Evolutionary conservation across 1,139 yeast species (phyloP).

Genomic region (Suhomyces guaymorum): DNA sequence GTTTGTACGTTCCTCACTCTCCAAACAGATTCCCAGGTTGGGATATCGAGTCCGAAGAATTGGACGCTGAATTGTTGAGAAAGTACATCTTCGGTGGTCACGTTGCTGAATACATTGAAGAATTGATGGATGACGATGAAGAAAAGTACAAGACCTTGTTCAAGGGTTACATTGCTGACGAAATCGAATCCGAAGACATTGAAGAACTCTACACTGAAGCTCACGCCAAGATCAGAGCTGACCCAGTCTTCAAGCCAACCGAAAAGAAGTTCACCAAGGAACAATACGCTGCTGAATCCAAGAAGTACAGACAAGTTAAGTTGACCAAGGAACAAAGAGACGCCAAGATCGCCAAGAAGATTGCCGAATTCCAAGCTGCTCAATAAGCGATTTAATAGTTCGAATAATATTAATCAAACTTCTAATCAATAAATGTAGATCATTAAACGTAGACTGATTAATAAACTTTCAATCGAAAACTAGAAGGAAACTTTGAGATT

Average conservation of each 20-base stretch:
- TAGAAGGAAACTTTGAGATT: too few species aligned
- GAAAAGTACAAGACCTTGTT: constrained; percentile 97
- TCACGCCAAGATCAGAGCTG: constrained; percentile 93
- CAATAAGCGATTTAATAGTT: constrained; percentile 33
- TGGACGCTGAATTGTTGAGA: constrained; percentile 97
- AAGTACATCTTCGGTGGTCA: constrained; percentile 99
- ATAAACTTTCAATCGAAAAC: too few species aligned
- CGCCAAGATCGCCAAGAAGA: constrained; percentile 88
- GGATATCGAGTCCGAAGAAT: constrained; percentile 98
- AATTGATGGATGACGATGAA: constrained; percentile 99
- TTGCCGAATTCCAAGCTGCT: constrained; percentile 74
- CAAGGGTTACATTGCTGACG: constrained; percentile 96
- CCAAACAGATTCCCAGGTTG: constrained; percentile 99
- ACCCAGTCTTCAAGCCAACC: constrained; percentile 89
- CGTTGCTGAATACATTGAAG: constrained; percentile 99
- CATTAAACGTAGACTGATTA: too few species aligned
- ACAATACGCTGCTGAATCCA: constrained; percentile 95
- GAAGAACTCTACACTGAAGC: constrained; percentile 96
- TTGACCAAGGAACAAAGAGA: constrained; percentile 90
- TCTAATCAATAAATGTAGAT: too few species aligned
- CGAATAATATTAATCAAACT: too few species aligned
- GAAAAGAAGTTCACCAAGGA: constrained; percentile 95
- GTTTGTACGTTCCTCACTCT: constrained; percentile 98
- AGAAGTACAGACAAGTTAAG: constrained; percentile 87
- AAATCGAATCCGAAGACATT: constrained; percentile 92